Base-by-base conservation (phyloP, 2,329 filamentous ascomycete genomes). In the Apiospora rasikravindrae region DNA sequence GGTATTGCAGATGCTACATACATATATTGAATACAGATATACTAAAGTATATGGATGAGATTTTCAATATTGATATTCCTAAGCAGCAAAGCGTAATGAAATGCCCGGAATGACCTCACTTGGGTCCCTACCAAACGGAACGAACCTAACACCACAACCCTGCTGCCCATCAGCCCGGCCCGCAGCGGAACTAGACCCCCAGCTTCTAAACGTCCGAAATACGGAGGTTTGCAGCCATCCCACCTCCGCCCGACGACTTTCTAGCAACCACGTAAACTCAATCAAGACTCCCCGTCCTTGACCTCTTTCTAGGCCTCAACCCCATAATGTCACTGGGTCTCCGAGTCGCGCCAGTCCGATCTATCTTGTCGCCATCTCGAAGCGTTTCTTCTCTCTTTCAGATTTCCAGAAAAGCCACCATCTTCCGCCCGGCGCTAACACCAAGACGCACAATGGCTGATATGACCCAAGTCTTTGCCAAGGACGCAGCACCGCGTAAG, bases 401-500 rank as follows among this genome's bases (percentile, higher is more conserved):
- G 3, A 64, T 64, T n/a, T 40, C 57, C 57, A 64, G 57, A n/a
- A 64, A 40, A 64, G 33, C 57, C 33, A 70, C 76, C 68, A 16
- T 69, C 69, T 76, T 44, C 22, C 73, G 67, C 78, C 79, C 72
- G 74, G 76, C 69, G 71, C 29, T 40, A 57, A 69, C 73, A 71
- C 73, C 76, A 77, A 81, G 76, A 71, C 79, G 73, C 77, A 80
- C 77, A 80, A 86, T 86, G 82, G 82, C 85, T 71, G 84, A 86
- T 79, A 85, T 86, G 73, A 80, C 78, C 66, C 80, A 81, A 74
- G 80, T 92, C 76, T 87, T 88, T 80, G 88, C 87, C 81, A 88
- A 89, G 83, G 85, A 90, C 76, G 89, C 89, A 75, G 87, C 88
- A 75, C 84, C 86, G 77, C 86, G 88, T 90, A 44, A 53, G 47